Base-by-base conservation (phyloP, 306 rosid species). In the Cucurbita maxima region DNA sequence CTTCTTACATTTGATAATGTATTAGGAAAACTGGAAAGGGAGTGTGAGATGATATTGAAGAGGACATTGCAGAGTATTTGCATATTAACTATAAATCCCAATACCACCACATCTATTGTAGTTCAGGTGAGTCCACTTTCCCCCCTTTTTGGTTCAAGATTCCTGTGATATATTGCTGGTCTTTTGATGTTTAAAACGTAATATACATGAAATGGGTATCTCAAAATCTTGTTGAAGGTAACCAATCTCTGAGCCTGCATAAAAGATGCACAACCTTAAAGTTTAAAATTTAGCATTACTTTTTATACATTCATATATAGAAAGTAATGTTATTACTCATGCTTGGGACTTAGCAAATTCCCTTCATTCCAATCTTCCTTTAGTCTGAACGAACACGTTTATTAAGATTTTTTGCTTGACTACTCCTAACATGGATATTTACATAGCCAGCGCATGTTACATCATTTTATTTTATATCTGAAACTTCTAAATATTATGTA, bases 11-110 rank as follows among this genome's bases (percentile, higher is more conserved):
- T 37, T 70, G 54, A 60, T 52, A 6, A 10, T 75, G 70, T 47
- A 74, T 61, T 78, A 88, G 97, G 96, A 70, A 88, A 90, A 80
- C 45, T 61, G 77, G 96, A 89, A 67, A 92, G 55, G 87, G 96
- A 92, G 81, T 88, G 83, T 40, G 98, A 92, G 88, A 88, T 92
- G 96, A 80, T 90, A 77, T 56, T 92, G 68, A 92, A 88, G 87
- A 90, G 83, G 77, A 90, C 96, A 25, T 59, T 92, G 60, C 87
- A 88, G 80, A 92, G 96, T 72, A 87, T 92, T 19, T 89, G 89
- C 78, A 78, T 92, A 61, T 85, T 89, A 51, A 83, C 84, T 4
- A 79, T 86, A 71, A 84, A 88, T 83, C 96, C 98, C 4, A 92
- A 90, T 53, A 92, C 96, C 64, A 88, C 92, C 10, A 87, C 92